Evolutionary conservation across 768 basidiomycete genomes (phyloP).

Genomic region (Suillus alpinus): DNA sequence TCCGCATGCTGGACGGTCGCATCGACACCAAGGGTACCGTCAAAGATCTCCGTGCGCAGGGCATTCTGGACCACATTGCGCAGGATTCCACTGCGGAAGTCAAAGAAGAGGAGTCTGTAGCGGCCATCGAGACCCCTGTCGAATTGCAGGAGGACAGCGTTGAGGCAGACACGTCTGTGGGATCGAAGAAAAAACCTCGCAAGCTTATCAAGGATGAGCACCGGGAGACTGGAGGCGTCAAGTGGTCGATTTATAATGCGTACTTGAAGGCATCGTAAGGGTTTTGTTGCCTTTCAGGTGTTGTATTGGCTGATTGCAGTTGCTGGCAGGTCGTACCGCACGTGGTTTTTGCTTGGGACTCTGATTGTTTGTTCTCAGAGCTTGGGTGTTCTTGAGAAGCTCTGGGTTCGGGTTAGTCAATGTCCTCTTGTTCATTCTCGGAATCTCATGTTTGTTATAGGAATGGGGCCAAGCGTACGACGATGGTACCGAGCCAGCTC

Average conservation of each 20-base stretch:
- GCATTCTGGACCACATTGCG: slow-evolving; percentile 59
- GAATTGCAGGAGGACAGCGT: slow-evolving; percentile 6
- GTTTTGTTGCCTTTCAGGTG: neutral
- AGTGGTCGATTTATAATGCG: slow-evolving; percentile 66
- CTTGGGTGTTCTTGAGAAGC: slow-evolving; percentile 27
- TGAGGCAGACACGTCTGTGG: neutral
- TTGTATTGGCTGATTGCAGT: neutral
- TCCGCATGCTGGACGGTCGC: slow-evolving; percentile 79
- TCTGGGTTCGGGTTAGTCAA: slow-evolving; percentile 27
- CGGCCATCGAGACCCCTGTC: slow-evolving; percentile 10
- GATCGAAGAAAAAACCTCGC: slow-evolving; percentile 53
- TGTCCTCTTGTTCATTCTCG: neutral
- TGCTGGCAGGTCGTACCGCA: slow-evolving; percentile 29
- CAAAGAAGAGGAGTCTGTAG: slow-evolving; percentile 40
- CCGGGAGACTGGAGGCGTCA: slow-evolving; percentile 76
- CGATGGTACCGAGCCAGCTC: neutral
- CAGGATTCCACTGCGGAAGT: slow-evolving; percentile 49
- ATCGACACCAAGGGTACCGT: slow-evolving; percentile 73
- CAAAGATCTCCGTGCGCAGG: slow-evolving; percentile 57
- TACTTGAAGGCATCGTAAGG: slow-evolving; percentile 70
- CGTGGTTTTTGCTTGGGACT: slow-evolving; percentile 20
- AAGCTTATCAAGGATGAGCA: slow-evolving; percentile 83
- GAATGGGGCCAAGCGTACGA: slow-evolving; percentile 29
- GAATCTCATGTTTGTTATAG: slow-evolving; percentile 11
- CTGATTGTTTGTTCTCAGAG: slow-evolving; percentile 24